Base-by-base conservation (phyloP, 2,329 filamentous ascomycete species). In the Proliferodiscus dingleyae region DNA sequence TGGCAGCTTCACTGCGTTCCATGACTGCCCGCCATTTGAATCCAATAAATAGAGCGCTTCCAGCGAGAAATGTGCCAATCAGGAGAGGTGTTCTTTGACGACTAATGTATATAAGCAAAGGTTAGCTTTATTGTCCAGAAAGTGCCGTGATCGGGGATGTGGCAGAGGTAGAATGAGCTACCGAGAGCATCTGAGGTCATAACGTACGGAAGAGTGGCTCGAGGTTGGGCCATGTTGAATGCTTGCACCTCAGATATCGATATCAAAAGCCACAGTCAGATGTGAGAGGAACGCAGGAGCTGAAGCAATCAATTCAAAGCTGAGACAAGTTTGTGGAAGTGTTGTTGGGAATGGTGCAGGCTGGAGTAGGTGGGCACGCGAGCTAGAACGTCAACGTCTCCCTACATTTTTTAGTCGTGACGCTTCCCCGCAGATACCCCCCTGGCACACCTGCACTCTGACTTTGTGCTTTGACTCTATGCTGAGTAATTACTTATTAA, bases 21-120 rank as follows among this genome's bases (percentile, higher is more conserved):
- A 62, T 43, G 3, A 64, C 61, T 5, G 61, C 61, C 18, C 52
- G 49, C 57, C 59, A 64, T 49, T 64, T 64, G 45, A 64, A 47
- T 2, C 55, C 58, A 29, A 62, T 49, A 38, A 63, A 64, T 1
- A 61, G 21, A 11, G 52, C 53, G 23, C 50, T 46, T 4, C 49
- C 57, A n/a, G 52, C 55, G n/a, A 63, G 30, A 23, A 62, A 52
- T 6, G 56, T 43, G n/a, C 50, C 43, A 15, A 63, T 45, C 8
- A 63, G 49, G 32, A 63, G 49, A 33, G 57, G 55, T n/a, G 49
- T 54, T 23, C 57, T 48, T 45, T 55, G 54, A 19, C 54, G 55
- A 24, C 59, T 61, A 18, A n/a, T 23, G 24, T 15, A 26, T n/a
- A n/a, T n/a, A n/a, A n/a, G n/a, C 0, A 5, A 2, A 21, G 8